These are phyloP conservation scores for Delonix regia DNA, from an alignment of 306 rosid genomes.

Conservation along the genomic window DNA sequence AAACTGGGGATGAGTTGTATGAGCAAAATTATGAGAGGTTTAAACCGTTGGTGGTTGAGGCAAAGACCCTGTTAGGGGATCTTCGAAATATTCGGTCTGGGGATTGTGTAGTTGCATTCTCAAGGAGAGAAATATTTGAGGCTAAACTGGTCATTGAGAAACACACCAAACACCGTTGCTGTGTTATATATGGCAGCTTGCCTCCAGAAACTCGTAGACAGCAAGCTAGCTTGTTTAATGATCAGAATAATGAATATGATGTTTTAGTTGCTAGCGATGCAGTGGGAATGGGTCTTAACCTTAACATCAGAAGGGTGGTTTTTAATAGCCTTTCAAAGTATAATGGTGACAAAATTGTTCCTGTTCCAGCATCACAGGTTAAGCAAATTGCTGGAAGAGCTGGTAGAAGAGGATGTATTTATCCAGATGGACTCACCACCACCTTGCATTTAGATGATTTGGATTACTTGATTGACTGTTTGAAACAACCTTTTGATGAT, in stretches of 20 bases:
- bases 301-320: constrained; percentile 88
- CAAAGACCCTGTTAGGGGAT: constrained; percentile 84
- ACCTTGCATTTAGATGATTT: constrained; percentile 79
- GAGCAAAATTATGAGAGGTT: constrained; percentile 88
- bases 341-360: constrained; percentile 82
- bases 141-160: constrained; percentile 84
- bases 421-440: constrained; percentile 87
- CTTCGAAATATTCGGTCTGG: constrained; percentile 77
- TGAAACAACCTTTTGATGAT: constrained; percentile 81
- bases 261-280: constrained; percentile 97
- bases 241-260: constrained; percentile 74
- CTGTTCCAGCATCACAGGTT: constrained; percentile 89
- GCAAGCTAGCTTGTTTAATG: constrained; percentile 86
- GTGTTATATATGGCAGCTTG: constrained; percentile 91
- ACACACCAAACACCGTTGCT: constrained; percentile 74
- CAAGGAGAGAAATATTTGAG: constrained; percentile 95
- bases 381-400: constrained; percentile 98
- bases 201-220: constrained; percentile 93
- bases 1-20: constrained; percentile 78
- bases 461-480: constrained; percentile 86
- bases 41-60: constrained; percentile 93
- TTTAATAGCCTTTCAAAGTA: constrained; percentile 78
- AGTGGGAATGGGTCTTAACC: constrained; percentile 96
- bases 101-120: constrained; percentile 95
- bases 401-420: constrained; percentile 88